A percentile compares a stretch with the other conserved stretches of the same genome.
phyloP scores from a whole-genome alignment of 345 rosid species.

The Citrus medica region DNA sequence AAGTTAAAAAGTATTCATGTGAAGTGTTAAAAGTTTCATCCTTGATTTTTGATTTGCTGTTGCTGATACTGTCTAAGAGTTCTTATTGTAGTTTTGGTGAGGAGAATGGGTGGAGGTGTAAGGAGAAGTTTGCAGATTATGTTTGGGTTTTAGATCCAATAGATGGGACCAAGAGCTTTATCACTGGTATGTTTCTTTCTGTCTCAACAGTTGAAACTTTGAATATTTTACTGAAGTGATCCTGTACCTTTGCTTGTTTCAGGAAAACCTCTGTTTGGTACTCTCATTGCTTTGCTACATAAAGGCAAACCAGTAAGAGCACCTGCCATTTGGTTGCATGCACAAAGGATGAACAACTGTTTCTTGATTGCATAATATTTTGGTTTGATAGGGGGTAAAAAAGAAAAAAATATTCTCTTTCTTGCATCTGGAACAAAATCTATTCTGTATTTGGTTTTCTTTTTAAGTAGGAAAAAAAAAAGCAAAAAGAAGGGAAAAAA shows the following conservation, averaged over 20 bases:
- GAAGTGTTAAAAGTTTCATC: not conserved
- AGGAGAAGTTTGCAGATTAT: slow-evolving; percentile 70
- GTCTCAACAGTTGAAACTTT: slow-evolving; percentile 2
- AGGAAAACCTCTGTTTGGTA: slow-evolving; percentile 95
- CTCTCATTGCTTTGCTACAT: slow-evolving; percentile 75
- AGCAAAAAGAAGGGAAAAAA: not conserved
- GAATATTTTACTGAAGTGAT: slow-evolving; percentile 5
- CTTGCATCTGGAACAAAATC: not conserved
- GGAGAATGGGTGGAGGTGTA: slow-evolving; percentile 96
- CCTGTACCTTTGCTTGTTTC: slow-evolving; percentile 22
- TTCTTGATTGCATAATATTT: not conserved
- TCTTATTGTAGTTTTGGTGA: slow-evolving; percentile 75
- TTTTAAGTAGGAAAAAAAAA: not conserved
- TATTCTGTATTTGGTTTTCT: not conserved
- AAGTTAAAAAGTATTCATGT: not conserved
- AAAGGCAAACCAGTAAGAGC: slow-evolving; percentile 80
- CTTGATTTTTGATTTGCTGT: slow-evolving; percentile 1
- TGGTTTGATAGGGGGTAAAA: not conserved
- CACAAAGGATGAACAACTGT: not conserved
- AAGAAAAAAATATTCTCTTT: not conserved
- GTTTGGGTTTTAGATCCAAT: slow-evolving; percentile 99
- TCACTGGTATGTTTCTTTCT: slow-evolving; percentile 52
- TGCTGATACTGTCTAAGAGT: slow-evolving; percentile 12
- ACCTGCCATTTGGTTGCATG: not conserved
- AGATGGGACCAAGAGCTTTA: slow-evolving; percentile 96